Evolutionary conservation across 1,284 basidiomycete genomes (phyloP).

Genomic region (Moesziomyces sp.): DNA sequence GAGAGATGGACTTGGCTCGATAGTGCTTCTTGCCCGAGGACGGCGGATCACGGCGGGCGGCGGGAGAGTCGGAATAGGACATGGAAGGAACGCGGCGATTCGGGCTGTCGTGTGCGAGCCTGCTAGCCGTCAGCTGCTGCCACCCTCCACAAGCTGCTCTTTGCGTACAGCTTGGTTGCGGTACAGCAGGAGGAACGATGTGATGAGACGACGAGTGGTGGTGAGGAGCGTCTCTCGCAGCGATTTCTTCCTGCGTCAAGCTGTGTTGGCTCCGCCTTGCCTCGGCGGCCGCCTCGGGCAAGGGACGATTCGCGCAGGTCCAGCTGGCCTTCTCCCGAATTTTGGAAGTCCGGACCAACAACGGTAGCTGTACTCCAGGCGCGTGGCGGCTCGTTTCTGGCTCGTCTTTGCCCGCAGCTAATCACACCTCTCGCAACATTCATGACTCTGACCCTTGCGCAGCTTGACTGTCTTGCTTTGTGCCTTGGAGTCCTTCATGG

Average conservation of each 20-base stretch:
- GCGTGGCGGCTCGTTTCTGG: background rate
- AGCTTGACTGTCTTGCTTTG: no score
- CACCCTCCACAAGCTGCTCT: slow-evolving; percentile 3
- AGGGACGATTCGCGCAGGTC: no score
- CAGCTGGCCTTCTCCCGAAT: background rate
- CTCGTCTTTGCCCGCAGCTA: no score
- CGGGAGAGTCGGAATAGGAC: slow-evolving; percentile 23
- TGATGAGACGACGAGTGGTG: slow-evolving; percentile 2
- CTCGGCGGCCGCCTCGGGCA: no score
- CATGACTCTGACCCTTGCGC: no score
- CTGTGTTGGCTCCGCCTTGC: no score
- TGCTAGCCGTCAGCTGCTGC: slow-evolving; percentile 16
- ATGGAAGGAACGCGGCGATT: slow-evolving; percentile 17
- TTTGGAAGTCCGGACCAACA: background rate
- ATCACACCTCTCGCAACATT: no score
- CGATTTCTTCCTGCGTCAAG: no score
- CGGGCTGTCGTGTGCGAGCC: slow-evolving; percentile 5
- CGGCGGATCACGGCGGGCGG: slow-evolving; percentile 19
- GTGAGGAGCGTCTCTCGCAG: background rate
- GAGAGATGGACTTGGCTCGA: slow-evolving; percentile 38
- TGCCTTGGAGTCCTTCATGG: no score
- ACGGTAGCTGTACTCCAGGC: background rate
- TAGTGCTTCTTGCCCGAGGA: slow-evolving; percentile 39
- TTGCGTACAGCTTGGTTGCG: slow-evolving; percentile 9
- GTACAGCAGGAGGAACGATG: slow-evolving; percentile 1